Conservation (phyloP, 495 filamentous ascomycete species). For the Penicillium ochrochloron region DNA sequence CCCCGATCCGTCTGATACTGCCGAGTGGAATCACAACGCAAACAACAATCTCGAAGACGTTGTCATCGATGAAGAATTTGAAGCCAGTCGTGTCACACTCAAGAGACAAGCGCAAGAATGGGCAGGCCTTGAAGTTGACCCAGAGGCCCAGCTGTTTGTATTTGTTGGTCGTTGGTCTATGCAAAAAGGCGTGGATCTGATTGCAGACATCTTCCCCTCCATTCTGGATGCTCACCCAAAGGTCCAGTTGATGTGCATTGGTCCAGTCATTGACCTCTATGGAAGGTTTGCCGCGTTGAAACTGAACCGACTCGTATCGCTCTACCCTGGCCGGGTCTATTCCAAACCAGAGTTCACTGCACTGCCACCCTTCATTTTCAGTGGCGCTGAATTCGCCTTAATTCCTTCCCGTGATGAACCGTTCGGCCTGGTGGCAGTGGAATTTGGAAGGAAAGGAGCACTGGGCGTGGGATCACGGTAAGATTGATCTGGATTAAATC, state of each 20-base stretch:
- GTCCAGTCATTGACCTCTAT: conserved; percentile 71
- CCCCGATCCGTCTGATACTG: conserved; percentile 61
- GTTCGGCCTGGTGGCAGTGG: conserved; percentile 73
- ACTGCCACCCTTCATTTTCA: conserved; percentile 71
- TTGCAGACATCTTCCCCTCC: conserved; percentile 69
- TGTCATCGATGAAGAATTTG: conserved; percentile 43
- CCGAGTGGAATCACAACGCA: conserved; percentile 40
- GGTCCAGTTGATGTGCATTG: conserved; percentile 67
- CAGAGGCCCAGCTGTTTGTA: conserved; percentile 67
- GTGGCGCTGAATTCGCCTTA: conserved; percentile 73
- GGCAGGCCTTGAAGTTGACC: conserved; percentile 63
- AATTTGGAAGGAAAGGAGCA: conserved; percentile 74
- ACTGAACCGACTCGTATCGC: conserved; percentile 64
- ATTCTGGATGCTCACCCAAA: conserved; percentile 63
- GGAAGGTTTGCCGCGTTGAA: conserved; percentile 72
- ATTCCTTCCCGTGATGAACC: conserved; percentile 75
- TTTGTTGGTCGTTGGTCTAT: conserved; percentile 75
- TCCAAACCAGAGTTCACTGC: conserved; percentile 73
- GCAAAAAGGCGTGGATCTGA: conserved; percentile 73
- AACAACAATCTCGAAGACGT: conserved; percentile 38
- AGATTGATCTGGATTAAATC: not conserved
- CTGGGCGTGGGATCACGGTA: conserved; percentile 64
- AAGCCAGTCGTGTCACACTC: conserved; percentile 47
- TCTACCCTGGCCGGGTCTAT: conserved; percentile 67
- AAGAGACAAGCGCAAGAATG: conserved; percentile 65